Evolutionary conservation across 805 yeast species (phyloP), one percentile per base, ranked within the genome.

Genomic region (Starmerella floris): DNA sequence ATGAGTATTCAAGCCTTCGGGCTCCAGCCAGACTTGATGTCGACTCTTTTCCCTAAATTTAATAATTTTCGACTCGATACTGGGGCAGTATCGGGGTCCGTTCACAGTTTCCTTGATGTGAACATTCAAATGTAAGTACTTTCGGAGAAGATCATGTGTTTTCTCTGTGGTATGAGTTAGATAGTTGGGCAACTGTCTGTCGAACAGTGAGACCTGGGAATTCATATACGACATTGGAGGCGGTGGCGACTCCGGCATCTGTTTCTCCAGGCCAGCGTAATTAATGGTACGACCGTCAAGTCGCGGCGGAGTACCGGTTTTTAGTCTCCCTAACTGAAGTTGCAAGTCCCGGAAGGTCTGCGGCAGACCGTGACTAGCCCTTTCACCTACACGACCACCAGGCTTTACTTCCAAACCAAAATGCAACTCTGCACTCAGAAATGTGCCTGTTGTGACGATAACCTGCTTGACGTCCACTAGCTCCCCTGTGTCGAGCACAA

Each of bases 81-180:
- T 88, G 1, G 99, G 99, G 61, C 99, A 91, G 59, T 91, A 91
- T 23, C 99, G 65, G 2, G 99, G 99, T 0, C 98, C 98, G 53
- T 83, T 83, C 5, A 88, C 94, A 0, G 94, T 80, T 62, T 91
- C 97, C 46, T 87, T 65, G 26, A 91, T 88, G 60, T 91, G 99
- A 5, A 91, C 74, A 4, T 95, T 77, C 54, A 81, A 73, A 56
- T 83, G 80, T 37, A 91, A 65, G 56, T 91, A 88, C 1, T 67
- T 61, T 13, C 76, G 63, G 19, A 91, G 66, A 31, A 83, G 62
- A 1, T 77, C 69, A 56, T 87, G 96, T 43, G 94, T 64, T 31
- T 68, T 74, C 0, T 74, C 72, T 0, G 84, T 85, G 0, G 99
- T 91, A 27, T 67, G 58, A 0, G 98, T 87, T 40, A 79, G 73